phyloP scores from a whole-genome alignment of 2,329 filamentous ascomycete genomes.

The Aspergillus tanneri region DNA sequence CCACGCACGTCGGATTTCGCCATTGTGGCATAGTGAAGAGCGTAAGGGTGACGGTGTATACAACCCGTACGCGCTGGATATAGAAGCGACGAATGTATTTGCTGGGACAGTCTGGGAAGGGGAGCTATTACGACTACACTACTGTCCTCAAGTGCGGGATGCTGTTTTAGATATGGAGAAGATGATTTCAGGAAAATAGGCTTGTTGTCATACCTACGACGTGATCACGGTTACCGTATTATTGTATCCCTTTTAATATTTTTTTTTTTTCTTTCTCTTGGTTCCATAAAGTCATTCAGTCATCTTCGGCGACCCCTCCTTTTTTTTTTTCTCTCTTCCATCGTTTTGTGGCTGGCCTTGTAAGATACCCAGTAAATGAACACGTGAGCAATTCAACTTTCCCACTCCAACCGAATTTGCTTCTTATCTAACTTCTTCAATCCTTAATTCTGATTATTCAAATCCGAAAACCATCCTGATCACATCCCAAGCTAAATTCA shows the following conservation, averaged over 20 bases:
- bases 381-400: too few species aligned
- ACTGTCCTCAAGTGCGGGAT: slow-evolving; percentile 80
- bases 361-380: too few species aligned
- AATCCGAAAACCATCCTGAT: not conserved
- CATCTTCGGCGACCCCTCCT: too few species aligned
- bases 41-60: slow-evolving; percentile 86
- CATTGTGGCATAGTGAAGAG: slow-evolving; percentile 95
- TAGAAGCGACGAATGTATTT: slow-evolving; percentile 88
- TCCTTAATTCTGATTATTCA: not conserved
- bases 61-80: slow-evolving; percentile 67
- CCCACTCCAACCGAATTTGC: too few species aligned
- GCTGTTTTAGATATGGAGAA: slow-evolving; percentile 69
- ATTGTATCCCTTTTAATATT: too few species aligned
- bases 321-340: too few species aligned
- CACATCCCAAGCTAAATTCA: not conserved
- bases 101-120: slow-evolving; percentile 91
- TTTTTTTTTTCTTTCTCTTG: slow-evolving; percentile 8
- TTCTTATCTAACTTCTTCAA: not conserved
- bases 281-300: too few species aligned
- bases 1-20: slow-evolving; percentile 76
- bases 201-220: slow-evolving; percentile 15
- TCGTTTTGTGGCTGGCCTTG: too few species aligned
- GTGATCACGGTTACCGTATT: too few species aligned
- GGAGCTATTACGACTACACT: slow-evolving; percentile 81
- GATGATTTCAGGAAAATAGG: slow-evolving; percentile 46